These are phyloP conservation scores for Fusarium denticulatum DNA, from an alignment of 2,329 filamentous ascomycete genomes.

Conservation along the genomic window DNA sequence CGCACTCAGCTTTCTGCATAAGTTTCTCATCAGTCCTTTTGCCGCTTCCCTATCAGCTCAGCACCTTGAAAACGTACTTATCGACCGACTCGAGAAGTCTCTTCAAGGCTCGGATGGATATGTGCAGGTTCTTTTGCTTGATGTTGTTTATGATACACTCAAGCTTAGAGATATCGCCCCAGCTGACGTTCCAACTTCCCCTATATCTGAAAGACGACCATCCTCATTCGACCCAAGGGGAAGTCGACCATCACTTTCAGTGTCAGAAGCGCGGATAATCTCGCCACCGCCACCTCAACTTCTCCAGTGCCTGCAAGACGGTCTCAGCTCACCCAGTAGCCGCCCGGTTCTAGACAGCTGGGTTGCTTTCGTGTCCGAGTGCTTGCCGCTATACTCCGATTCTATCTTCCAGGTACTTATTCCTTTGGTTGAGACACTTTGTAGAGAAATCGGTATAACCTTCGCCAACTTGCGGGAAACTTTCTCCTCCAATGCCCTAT, in stretches of 20 bases:
- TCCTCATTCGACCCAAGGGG: constrained; percentile 54
- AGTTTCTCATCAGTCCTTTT: constrained; percentile 73
- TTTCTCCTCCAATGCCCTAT: constrained; percentile 57
- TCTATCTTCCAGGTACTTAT: constrained; percentile 91
- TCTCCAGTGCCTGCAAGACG: constrained; percentile 85
- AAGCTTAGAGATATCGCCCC: constrained; percentile 66
- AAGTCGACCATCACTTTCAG: constrained; percentile 52
- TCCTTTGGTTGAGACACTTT: constrained; percentile 90
- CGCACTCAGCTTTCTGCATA: constrained; percentile 75
- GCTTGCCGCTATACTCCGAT: constrained; percentile 83
- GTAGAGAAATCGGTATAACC: constrained; percentile 76
- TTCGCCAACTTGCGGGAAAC: constrained; percentile 76
- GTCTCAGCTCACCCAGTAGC: constrained; percentile 78
- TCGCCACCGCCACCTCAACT: constrained; percentile 72
- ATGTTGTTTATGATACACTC: constrained; percentile 79
- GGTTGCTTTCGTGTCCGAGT: constrained; percentile 85
- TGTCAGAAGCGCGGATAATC: constrained; percentile 40
- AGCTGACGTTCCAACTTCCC: constrained; percentile 55
- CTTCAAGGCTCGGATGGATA: constrained; percentile 71
- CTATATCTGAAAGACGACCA: constrained; percentile 59
- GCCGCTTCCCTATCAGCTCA: constrained; percentile 67
- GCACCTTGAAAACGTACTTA: constrained; percentile 75
- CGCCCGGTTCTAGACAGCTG: constrained; percentile 88
- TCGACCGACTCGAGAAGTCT: constrained; percentile 72
- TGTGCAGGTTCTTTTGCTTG: constrained; percentile 80